Base-by-base conservation (phyloP, 2,329 filamentous ascomycete species). In the Boeremia lycopersici region DNA sequence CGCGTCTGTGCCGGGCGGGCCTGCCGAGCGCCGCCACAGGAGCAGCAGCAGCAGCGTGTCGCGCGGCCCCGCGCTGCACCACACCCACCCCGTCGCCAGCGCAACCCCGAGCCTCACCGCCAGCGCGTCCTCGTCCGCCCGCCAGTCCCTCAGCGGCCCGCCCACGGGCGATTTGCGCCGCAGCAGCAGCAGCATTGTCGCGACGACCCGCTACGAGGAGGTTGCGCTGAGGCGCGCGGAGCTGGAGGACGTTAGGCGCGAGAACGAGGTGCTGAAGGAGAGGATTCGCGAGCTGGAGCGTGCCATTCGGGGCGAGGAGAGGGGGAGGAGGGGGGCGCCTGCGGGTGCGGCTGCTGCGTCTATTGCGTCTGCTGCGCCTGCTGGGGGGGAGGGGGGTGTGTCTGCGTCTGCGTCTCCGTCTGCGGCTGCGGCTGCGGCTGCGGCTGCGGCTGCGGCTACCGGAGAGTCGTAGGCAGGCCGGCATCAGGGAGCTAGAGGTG, bases 41-140 rank as follows among this genome's bases (percentile, higher is more conserved):
- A 23, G 83, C 44, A 84, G 82, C 17, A 83, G 80, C 8, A 83
- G 81, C 6, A 84, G 79, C 56, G 75, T 84, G 12, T 83, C 81
- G 28, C 68, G 71, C 23, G 67, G 56, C 28, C 61, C 64, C 9
- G 62, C 60, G 11, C 58, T 72, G 39, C 70, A 7, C 13, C 19
- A 23, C 19, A 5, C 19, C 19, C 19, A 23, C 19, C n/a, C n/a
- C n/a, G 19, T 5, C 3, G 3, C 19, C 19, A 23, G 19, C 19
- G 2, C 19, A 5, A 23, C 19, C 3, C 19, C 19, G 19, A 23
- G 19, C 19, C 3, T 23, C 19, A 23, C 3, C 19, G 19, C 5
- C 19, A 23, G 19, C 19, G 19, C 19, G 5, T 23, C 19, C 3
- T 23, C 19, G 19, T 23, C 19, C 19, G 19, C 70, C 36, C 63